A percentile compares a stretch with the other conserved stretches of the same genome.
Conservation (phyloP, 805 yeast species). For the Sungouiozyma ichnusensis region DNA sequence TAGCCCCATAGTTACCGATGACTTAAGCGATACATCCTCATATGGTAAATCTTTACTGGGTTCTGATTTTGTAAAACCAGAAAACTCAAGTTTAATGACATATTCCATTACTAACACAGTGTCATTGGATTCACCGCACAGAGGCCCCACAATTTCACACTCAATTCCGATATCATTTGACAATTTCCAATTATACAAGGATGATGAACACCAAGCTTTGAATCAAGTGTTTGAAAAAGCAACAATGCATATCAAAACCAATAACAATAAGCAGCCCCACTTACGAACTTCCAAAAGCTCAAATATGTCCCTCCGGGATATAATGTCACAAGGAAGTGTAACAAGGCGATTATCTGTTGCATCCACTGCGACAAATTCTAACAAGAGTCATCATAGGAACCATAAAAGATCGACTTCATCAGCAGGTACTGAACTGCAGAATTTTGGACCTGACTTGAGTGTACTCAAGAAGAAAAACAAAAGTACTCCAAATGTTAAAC, state of each 20-base stretch:
- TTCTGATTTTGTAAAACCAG: constrained; percentile 20
- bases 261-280: constrained; percentile 1
- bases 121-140: constrained; percentile 14
- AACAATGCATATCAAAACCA: constrained; percentile 10
- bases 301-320: constrained; percentile 4
- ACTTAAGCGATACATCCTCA: constrained; percentile 20
- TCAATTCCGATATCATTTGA: constrained; percentile 20
- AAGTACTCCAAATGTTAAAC: not conserved
- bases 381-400: constrained; percentile 2
- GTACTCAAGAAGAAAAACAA: constrained; percentile 1
- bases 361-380: constrained; percentile 3
- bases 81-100: constrained; percentile 5
- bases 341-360: constrained; percentile 11
- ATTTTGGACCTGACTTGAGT: not conserved
- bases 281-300: constrained; percentile 9
- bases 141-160: constrained; percentile 15
- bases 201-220: constrained; percentile 17
- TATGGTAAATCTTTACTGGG: constrained; percentile 28
- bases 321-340: constrained; percentile 3
- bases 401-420: constrained; percentile 9
- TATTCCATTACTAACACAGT: constrained; percentile 5
- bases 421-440: constrained; percentile 6
- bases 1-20: constrained; percentile 5
- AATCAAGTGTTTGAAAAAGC: constrained; percentile 20
- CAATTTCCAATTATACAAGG: constrained; percentile 15